Percentiles rank a stretch among this genome's conserved stretches.
Conservation (phyloP, 352 stramenopile species). For the Lagenidium giganteum region DNA sequence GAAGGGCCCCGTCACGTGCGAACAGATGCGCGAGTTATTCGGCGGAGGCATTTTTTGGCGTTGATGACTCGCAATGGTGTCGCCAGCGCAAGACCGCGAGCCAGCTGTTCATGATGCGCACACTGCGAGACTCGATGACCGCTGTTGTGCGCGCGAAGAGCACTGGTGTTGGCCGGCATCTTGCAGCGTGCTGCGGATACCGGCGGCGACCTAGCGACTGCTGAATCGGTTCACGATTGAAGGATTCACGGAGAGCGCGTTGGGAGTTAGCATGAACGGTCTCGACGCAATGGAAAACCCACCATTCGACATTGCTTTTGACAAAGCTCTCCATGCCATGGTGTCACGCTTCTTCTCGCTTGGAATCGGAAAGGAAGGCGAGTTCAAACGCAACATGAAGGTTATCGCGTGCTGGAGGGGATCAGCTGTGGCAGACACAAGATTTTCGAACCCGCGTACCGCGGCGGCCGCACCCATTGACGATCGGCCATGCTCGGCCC, state of each 20-base stretch:
- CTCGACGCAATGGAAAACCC: constrained; percentile 14
- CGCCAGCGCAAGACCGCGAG: constrained; percentile 47
- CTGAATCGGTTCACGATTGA: constrained; percentile 50
- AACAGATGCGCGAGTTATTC: constrained; percentile 9
- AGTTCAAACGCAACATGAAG: constrained; percentile 26
- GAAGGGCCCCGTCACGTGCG: constrained; percentile 4
- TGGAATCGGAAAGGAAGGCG: constrained; percentile 22
- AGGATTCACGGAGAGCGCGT: constrained; percentile 37
- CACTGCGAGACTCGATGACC: constrained; percentile 33
- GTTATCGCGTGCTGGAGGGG: too few relatives aligned
- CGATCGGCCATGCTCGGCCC: too few relatives aligned
- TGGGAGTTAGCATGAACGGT: constrained; percentile 19
- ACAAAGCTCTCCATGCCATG: constrained; percentile 25
- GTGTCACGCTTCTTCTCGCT: constrained; percentile 27
- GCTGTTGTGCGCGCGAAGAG: constrained; percentile 19
- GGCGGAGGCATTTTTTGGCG: constrained; percentile 23
- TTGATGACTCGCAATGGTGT: constrained; percentile 30
- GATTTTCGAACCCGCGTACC: too few relatives aligned
- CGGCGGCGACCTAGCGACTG: constrained; percentile 17
- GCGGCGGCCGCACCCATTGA: too few relatives aligned
- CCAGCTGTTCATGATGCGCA: constrained; percentile 34
- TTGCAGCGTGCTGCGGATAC: constrained; percentile 9
- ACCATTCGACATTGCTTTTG: constrained; percentile 32
- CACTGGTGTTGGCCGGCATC: constrained; percentile 13
- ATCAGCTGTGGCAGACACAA: too few relatives aligned